Conservation (phyloP, 2,329 filamentous ascomycete genomes). For the Neodidymelliopsis sp. region DNA sequence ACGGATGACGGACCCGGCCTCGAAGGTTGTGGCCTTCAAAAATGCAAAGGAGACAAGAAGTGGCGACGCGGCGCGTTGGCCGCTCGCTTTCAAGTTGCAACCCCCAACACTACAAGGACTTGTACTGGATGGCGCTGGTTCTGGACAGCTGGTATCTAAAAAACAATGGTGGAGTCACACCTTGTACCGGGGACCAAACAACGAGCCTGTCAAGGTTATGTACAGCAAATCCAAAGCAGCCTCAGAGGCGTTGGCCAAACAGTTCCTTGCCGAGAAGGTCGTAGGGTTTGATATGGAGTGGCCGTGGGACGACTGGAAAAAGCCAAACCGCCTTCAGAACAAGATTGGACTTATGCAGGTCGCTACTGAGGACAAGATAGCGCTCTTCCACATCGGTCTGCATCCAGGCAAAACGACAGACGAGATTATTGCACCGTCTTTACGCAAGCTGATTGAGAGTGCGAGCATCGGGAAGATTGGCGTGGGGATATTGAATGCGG, state of each 20-base stretch:
- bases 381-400: slow-evolving; percentile 79
- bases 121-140: slow-evolving; percentile 13
- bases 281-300: slow-evolving; percentile 94
- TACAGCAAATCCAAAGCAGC: slow-evolving; percentile 76
- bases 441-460: slow-evolving; percentile 77
- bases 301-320: slow-evolving; percentile 60
- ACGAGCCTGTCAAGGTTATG: slow-evolving; percentile 70
- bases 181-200: slow-evolving; percentile 67
- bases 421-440: slow-evolving; percentile 72
- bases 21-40: not conserved
- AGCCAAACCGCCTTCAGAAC: slow-evolving; percentile 61
- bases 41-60: not conserved
- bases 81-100: slow-evolving; percentile 29
- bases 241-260: slow-evolving; percentile 70
- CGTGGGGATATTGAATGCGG: slow-evolving; percentile 72
- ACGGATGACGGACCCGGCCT: not conserved
- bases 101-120: slow-evolving; percentile 21
- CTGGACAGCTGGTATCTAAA: slow-evolving; percentile 1
- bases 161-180: slow-evolving; percentile 69
- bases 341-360: slow-evolving; percentile 86
- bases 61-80: slow-evolving; percentile 23
- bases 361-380: slow-evolving; percentile 77
- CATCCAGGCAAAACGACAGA: slow-evolving; percentile 51
- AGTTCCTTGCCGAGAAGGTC: slow-evolving; percentile 73
- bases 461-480: slow-evolving; percentile 75